Evolutionary conservation across 78 protist species (phyloP), one percentile per base, ranked within the genome.

Genomic region (Dictyostelium firmibasis): DNA sequence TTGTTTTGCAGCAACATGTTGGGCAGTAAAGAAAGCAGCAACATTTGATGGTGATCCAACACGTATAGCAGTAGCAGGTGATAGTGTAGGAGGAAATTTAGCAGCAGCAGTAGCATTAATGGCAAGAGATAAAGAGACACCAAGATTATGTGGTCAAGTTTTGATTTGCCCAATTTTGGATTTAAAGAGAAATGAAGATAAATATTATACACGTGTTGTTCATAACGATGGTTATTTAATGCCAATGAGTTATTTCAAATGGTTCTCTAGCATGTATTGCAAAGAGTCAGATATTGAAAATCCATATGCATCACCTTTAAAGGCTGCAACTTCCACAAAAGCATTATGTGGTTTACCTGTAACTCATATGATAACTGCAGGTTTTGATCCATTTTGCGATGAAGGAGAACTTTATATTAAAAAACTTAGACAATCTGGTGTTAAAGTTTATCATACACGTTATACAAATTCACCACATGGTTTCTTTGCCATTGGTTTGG

Each of bases 1-100:
- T 64, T 88, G 93, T 79, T 88, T 77, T 88, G 93, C 93, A 27
- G 93, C 93, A 64, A 88, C 93, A 20, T 88, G 93, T 88, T 88
- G 93, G 93, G 93, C 93, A 78, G 83, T 88, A 18, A 88, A 88
- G 33, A 88, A 64, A 33, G 76, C 86, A 36, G 20, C 86, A 5
- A 23, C 86, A 44, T 88, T 89, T 69, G 94, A 89, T 89, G 94
- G 94, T 81, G 94, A 89, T 70, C 94, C 94, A 36, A 69, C 74
- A 31, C 67, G 94, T 43, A 64, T 89, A 20, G 94, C 47, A 31
- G 94, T 89, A 2, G 94, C 94, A 27, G 94, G 94, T 89, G 94
- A 89, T 67, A 69, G 87, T 89, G 86, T 64, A 33, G 94, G 94
- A 47, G 94, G 94, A 31, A 89, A 78, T 81, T 70, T 89, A 70